Evolutionary conservation across 441 rosid species (phyloP).

Genomic region (Pelargonium fulgidum): DNA sequence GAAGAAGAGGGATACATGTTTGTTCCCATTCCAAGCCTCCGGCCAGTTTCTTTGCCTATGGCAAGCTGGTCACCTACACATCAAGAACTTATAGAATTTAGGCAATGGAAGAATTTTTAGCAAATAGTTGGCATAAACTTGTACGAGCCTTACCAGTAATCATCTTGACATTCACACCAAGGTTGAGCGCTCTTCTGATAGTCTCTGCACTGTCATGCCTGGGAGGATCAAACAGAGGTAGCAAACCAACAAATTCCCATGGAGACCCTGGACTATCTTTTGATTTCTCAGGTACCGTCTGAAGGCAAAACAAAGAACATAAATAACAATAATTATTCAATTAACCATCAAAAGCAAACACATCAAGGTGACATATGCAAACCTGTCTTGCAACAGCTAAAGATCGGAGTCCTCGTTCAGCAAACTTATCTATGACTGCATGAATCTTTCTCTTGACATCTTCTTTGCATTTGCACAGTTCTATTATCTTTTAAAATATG

Average conservation of each 20-base stretch:
- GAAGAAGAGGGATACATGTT: slow-evolving; percentile 89
- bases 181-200: slow-evolving; percentile 74
- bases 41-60: slow-evolving; percentile 78
- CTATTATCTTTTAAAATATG: slow-evolving; percentile 34
- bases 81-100: neutral
- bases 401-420: slow-evolving; percentile 85
- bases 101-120: neutral
- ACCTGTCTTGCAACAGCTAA: slow-evolving; percentile 90
- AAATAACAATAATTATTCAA: neutral
- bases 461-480: slow-evolving; percentile 61
- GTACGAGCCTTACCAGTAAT: slow-evolving; percentile 53
- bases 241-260: slow-evolving; percentile 68
- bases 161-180: slow-evolving; percentile 89
- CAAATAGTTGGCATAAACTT: neutral
- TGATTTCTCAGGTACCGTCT: slow-evolving; percentile 74
- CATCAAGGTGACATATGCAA: slow-evolving; percentile 9
- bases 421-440: slow-evolving; percentile 60
- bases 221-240: slow-evolving; percentile 87
- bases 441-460: slow-evolving; percentile 65
- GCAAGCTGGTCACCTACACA: slow-evolving; percentile 83
- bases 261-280: slow-evolving; percentile 68
- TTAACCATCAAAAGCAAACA: slow-evolving; percentile 4
- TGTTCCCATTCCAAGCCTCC: slow-evolving; percentile 71
- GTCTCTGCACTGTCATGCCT: slow-evolving; percentile 95
- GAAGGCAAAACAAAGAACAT: slow-evolving; percentile 20